A percentile compares a stretch with the other conserved stretches of the same genome.
These are phyloP conservation scores for Cryphonectria nitschkei DNA, from an alignment of 2,329 filamentous ascomycete genomes.

Conservation along the genomic window DNA sequence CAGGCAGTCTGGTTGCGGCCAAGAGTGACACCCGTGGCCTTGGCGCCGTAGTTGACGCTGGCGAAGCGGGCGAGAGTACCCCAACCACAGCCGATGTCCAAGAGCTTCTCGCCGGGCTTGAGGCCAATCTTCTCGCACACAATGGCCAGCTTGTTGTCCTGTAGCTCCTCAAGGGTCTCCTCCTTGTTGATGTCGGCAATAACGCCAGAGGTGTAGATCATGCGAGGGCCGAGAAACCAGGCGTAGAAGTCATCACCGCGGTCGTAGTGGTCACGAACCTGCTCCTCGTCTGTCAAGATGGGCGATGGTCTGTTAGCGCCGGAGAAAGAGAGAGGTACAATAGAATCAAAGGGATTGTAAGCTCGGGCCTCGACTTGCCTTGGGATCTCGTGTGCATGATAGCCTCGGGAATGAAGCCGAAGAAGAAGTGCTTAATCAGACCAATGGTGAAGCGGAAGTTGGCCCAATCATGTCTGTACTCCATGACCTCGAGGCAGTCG, in stretches of 20 bases:
- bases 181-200: constrained; percentile 87
- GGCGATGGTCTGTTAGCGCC: neutral
- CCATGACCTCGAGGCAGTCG: constrained; percentile 84
- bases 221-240: constrained; percentile 97
- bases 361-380: constrained; percentile 51
- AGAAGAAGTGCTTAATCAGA: constrained; percentile 86
- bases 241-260: constrained; percentile 97
- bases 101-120: constrained; percentile 77
- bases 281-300: constrained; percentile 76
- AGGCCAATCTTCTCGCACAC: constrained; percentile 96
- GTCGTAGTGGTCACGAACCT: constrained; percentile 97
- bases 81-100: constrained; percentile 98
- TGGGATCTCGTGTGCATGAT: constrained; percentile 92
- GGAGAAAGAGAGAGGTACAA: neutral
- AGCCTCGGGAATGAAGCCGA: constrained; percentile 85
- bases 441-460: constrained; percentile 88
- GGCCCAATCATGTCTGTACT: constrained; percentile 97
- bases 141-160: constrained; percentile 95
- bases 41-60: constrained; percentile 84
- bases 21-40: constrained; percentile 86
- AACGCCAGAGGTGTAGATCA: constrained; percentile 97
- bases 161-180: constrained; percentile 90
- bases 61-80: constrained; percentile 94
- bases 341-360: neutral
- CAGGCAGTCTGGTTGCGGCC: constrained; percentile 95